Conservation (phyloP, 495 filamentous ascomycete species). For the Talaromyces trachyspermus region DNA sequence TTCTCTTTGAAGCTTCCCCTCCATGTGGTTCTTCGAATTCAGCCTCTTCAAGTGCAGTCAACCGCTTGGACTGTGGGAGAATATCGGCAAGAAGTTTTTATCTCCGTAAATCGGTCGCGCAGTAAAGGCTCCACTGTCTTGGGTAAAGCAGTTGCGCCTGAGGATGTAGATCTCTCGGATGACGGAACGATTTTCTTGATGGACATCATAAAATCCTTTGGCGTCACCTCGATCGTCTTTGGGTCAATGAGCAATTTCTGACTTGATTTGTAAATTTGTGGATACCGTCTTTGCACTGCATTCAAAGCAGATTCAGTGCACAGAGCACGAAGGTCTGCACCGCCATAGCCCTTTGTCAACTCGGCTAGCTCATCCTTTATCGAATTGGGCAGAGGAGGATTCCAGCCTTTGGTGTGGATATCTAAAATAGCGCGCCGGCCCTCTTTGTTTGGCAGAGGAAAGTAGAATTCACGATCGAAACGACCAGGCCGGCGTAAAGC, state of each 20-base stretch:
- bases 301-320: conserved; percentile 99
- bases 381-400: conserved; percentile 57
- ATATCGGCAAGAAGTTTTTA: conserved; percentile 67
- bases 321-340: conserved; percentile 86
- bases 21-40: conserved; percentile 84
- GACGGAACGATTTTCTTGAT: conserved; percentile 94
- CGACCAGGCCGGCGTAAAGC: conserved; percentile 94
- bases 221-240: conserved; percentile 68
- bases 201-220: conserved; percentile 94
- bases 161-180: conserved; percentile 78
- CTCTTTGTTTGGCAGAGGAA: conserved; percentile 75
- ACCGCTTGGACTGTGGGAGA: conserved; percentile 72
- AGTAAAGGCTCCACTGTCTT: conserved; percentile 75
- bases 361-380: conserved; percentile 83
- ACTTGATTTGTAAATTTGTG: conserved; percentile 88
- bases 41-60: conserved; percentile 88
- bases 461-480: conserved; percentile 97
- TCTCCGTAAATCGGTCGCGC: conserved; percentile 56
- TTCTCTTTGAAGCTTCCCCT: conserved; percentile 76
- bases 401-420: conserved; percentile 94
- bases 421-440: conserved; percentile 80
- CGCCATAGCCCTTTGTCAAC: conserved; percentile 90
- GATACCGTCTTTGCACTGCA: conserved; percentile 89
- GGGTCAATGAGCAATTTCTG: conserved; percentile 88
- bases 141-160: conserved; percentile 70